Conservation (phyloP, 768 basidiomycete species). For the Russula foetens region DNA sequence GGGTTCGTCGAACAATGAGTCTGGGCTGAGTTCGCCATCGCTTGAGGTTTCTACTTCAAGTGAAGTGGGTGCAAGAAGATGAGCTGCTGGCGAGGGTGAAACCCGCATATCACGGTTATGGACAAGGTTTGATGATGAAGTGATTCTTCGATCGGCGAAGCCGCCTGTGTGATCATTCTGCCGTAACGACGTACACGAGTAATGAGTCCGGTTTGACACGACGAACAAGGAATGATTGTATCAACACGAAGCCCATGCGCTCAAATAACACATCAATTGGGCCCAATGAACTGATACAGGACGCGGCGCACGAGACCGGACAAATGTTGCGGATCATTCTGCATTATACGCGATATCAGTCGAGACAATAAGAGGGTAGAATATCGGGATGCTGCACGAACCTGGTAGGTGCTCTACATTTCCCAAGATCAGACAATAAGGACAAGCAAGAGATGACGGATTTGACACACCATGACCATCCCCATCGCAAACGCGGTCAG, state of each 20-base stretch:
- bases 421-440: constrained; percentile 7
- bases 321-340: constrained; percentile 75
- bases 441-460: neutral
- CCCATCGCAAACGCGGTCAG: constrained; percentile 74
- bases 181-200: neutral
- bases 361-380: neutral
- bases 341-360: neutral
- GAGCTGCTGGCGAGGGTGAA: neutral
- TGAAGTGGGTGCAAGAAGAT: neutral
- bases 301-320: constrained; percentile 75
- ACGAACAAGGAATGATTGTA: neutral
- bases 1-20: constrained; percentile 48
- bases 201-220: neutral
- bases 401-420: constrained; percentile 51
- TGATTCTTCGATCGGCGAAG: neutral
- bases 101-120: neutral
- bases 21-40: constrained; percentile 21
- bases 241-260: neutral
- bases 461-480: constrained; percentile 71
- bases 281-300: constrained; percentile 84
- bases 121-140: neutral
- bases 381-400: constrained; percentile 17
- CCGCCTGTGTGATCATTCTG: neutral
- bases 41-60: neutral
- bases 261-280: constrained; percentile 41